These are phyloP conservation scores for Mortierella sp. DNA, from an alignment of 371 early-diverging fungal species.

Conservation along the genomic window DNA sequence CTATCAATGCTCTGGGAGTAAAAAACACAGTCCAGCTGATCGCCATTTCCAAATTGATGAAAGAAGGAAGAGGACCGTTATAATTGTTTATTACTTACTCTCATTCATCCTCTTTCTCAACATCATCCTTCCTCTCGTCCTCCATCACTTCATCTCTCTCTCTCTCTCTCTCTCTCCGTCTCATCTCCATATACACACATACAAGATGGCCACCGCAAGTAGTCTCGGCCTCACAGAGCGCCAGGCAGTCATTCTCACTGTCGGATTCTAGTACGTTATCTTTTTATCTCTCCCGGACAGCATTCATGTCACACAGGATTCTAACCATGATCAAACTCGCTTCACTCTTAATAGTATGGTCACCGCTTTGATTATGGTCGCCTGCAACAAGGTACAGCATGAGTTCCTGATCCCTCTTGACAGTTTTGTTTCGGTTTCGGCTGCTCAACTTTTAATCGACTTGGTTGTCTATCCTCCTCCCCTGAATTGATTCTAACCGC, in stretches of 20 bases:
- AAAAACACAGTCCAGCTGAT: slow-evolving; percentile 27
- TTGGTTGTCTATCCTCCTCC: background rate
- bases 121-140: slow-evolving; percentile 3
- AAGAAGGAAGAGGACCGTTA: too few relatives aligned
- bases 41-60: slow-evolving; percentile 5
- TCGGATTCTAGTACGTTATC: slow-evolving; percentile 58
- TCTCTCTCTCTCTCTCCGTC: background rate
- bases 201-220: slow-evolving; percentile 17
- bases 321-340: background rate
- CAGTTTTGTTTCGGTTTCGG: background rate
- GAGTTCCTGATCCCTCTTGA: slow-evolving; percentile 6
- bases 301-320: background rate
- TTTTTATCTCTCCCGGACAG: background rate
- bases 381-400: slow-evolving; percentile 64
- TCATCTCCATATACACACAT: background rate
- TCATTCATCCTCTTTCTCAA: slow-evolving; percentile 28
- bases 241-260: slow-evolving; percentile 55
- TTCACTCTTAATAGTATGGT: slow-evolving; percentile 38
- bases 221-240: slow-evolving; percentile 49
- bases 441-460: slow-evolving; percentile 2
- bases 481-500: background rate
- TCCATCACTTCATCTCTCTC: slow-evolving; percentile 19
- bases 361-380: slow-evolving; percentile 65
- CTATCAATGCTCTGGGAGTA: too few relatives aligned
- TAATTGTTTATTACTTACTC: slow-evolving; percentile 56